A percentile compares a stretch with the other conserved stretches of the same genome.
Conservation (phyloP, 2,329 filamentous ascomycete species). For the Ceratocystis variospora region DNA sequence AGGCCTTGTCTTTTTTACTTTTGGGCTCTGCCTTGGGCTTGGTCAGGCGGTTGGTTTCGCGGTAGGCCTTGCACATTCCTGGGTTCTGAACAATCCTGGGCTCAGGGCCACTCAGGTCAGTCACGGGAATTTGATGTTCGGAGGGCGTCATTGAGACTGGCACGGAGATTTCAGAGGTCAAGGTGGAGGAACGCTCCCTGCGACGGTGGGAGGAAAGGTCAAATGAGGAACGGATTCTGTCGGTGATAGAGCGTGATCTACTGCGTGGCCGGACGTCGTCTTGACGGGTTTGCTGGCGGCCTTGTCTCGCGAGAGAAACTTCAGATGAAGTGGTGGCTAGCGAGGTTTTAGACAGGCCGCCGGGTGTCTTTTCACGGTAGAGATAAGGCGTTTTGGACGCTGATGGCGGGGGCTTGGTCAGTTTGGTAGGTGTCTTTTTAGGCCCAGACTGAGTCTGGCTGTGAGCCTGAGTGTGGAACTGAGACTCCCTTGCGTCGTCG, state of each 20-base stretch:
- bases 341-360: not conserved
- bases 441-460: not conserved
- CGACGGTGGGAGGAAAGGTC: constrained; percentile 12
- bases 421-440: not conserved
- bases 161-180: constrained; percentile 13
- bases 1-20: constrained; percentile 5
- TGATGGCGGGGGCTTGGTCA: constrained; percentile 18
- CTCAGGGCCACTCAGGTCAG: constrained; percentile 15
- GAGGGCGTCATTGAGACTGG: constrained; percentile 12
- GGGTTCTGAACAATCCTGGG: constrained; percentile 17
- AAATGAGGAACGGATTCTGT: constrained; percentile 15
- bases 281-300: not conserved
- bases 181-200: constrained; percentile 4
- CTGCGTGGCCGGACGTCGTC: constrained; percentile 12
- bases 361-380: constrained; percentile 6
- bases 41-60: constrained; percentile 10
- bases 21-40: constrained; percentile 5
- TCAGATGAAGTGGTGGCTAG: not conserved
- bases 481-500: not conserved
- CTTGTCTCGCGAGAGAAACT: not conserved
- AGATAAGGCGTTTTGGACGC: constrained; percentile 18
- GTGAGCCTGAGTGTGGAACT: not conserved
- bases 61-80: constrained; percentile 13
- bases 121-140: constrained; percentile 16
- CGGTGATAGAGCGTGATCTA: constrained; percentile 15